Percentiles rank a stretch among this genome's conserved stretches.
Evolutionary conservation across 75 land plant species (phyloP).

Genomic region (Larix kaempferi): DNA sequence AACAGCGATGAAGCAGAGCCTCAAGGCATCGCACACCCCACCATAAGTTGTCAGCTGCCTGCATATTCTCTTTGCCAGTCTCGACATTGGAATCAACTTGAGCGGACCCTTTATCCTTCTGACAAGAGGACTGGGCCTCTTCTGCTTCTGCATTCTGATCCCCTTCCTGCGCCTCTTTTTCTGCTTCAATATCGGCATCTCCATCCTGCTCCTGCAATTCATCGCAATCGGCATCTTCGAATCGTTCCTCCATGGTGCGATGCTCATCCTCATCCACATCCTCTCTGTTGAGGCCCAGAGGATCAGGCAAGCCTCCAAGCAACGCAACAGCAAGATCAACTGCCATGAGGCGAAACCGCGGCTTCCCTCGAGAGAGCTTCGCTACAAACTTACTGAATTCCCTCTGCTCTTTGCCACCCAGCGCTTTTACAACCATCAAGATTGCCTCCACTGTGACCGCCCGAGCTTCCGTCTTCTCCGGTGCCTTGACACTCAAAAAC

Average conservation of each 20-base stretch:
- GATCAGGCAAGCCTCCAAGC: conserved; percentile 40
- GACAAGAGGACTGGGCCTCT: neutral
- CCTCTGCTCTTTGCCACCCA: conserved; percentile 43
- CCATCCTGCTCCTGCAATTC: neutral
- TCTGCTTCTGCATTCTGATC: neutral
- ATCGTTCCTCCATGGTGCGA: neutral
- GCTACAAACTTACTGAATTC: conserved; percentile 54
- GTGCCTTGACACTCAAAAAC: conserved; percentile 59
- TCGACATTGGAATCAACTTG: neutral
- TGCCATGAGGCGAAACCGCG: conserved; percentile 52
- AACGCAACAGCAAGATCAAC: conserved; percentile 60
- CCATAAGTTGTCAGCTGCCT: neutral
- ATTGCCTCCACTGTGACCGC: conserved; percentile 63
- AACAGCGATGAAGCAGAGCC: conserved; percentile 59
- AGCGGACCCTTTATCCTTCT: neutral
- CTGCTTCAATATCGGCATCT: neutral
- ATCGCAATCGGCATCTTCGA: neutral
- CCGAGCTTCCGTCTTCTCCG: conserved; percentile 68
- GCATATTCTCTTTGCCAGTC: neutral
- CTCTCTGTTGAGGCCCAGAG: conserved; percentile 28
- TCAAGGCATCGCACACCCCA: conserved; percentile 69
- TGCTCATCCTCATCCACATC: conserved; percentile 10
- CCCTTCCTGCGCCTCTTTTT: neutral
- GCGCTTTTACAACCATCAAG: conserved; percentile 38
- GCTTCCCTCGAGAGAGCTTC: conserved; percentile 60